Evolutionary conservation across 2,329 filamentous ascomycete species (phyloP).

Genomic region (Pseudogymnoascus sp.): DNA sequence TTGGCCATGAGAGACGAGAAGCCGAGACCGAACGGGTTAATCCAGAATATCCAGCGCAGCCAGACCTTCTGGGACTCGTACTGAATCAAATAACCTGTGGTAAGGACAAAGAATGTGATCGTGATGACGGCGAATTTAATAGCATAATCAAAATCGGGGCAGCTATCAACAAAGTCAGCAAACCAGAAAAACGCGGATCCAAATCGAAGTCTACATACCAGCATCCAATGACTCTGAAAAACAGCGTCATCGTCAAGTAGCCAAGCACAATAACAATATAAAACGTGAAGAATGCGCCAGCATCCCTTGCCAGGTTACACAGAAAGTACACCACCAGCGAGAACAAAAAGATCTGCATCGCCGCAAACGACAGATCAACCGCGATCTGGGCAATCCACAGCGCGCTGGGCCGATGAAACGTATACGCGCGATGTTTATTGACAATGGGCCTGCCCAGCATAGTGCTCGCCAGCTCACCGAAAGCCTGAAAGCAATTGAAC

Average conservation of each 20-base stretch:
- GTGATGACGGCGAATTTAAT: constrained; percentile 47
- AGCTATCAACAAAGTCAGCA: constrained; percentile 33
- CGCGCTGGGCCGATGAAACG: constrained; percentile 47
- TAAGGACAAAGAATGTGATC: constrained; percentile 47
- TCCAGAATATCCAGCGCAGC: constrained; percentile 60
- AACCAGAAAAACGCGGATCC: background rate
- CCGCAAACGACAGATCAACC: constrained; percentile 45
- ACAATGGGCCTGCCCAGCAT: constrained; percentile 52
- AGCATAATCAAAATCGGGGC: constrained; percentile 48
- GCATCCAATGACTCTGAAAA: constrained; percentile 36
- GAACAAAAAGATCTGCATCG: constrained; percentile 52
- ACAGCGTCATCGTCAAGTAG: constrained; percentile 49
- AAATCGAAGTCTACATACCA: background rate
- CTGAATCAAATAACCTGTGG: constrained; percentile 54
- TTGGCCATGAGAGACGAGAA: constrained; percentile 63
- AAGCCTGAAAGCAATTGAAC: constrained; percentile 52
- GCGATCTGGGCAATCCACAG: constrained; percentile 50
- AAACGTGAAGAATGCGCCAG: constrained; percentile 52
- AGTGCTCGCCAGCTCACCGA: constrained; percentile 58
- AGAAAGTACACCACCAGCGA: constrained; percentile 55
- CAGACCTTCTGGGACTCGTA: constrained; percentile 38
- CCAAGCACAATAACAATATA: constrained; percentile 45
- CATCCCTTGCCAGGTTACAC: constrained; percentile 44
- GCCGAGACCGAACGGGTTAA: constrained; percentile 59
- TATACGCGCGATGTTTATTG: constrained; percentile 50